Conservation (phyloP, 179 eudicot species). For the Vitellaria paradoxa region DNA sequence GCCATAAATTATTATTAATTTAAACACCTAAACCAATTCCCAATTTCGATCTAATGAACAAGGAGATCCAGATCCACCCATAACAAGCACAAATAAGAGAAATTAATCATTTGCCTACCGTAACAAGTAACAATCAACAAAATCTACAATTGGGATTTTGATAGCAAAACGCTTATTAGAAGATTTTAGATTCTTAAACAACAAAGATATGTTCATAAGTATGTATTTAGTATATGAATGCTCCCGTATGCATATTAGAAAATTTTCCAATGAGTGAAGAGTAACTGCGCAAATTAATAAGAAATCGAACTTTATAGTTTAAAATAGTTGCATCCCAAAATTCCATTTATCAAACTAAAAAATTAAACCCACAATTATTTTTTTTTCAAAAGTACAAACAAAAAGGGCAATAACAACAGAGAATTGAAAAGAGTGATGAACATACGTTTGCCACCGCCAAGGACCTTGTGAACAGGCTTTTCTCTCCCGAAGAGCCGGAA, state of each 20-base stretch:
- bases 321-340: too few relatives aligned
- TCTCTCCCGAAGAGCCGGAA: constrained; percentile 64
- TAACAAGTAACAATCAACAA: background rate
- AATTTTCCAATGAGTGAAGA: background rate
- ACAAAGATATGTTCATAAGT: background rate
- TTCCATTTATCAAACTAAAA: too few relatives aligned
- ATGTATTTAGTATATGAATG: too few relatives aligned
- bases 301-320: too few relatives aligned
- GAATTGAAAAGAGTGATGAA: background rate
- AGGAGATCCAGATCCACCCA: constrained; percentile 18
- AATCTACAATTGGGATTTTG: background rate
- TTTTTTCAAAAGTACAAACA: too few relatives aligned
- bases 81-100: background rate
- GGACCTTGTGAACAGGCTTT: constrained; percentile 64
- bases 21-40: background rate
- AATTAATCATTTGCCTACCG: background rate
- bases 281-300: too few relatives aligned
- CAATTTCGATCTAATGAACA: background rate
- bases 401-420: background rate
- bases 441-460: constrained; percentile 85
- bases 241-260: too few relatives aligned
- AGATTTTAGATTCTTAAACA: background rate
- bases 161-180: background rate
- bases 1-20: background rate
- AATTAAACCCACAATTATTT: too few relatives aligned